These are phyloP conservation scores for Talaromyces islandicus DNA, from an alignment of 2,329 filamentous ascomycete genomes.

Conservation along the genomic window DNA sequence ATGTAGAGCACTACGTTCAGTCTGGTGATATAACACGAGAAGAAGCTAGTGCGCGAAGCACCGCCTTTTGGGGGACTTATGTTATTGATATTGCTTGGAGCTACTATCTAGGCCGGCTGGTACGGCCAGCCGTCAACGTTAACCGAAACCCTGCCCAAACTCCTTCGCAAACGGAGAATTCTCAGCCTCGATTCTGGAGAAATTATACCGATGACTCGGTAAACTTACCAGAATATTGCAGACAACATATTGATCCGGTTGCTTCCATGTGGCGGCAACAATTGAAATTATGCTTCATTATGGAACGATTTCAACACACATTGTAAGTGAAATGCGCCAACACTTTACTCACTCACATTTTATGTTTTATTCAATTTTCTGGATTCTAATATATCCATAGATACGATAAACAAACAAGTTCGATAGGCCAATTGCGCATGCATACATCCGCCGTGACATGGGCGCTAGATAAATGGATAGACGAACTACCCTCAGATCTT, in stretches of 20 bases:
- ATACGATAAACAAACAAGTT: slow-evolving; percentile 10
- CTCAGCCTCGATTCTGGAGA: neutral
- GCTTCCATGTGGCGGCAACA: slow-evolving; percentile 13
- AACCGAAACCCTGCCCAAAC: slow-evolving; percentile 9
- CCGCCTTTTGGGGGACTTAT: slow-evolving; percentile 27
- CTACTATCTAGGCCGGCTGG: slow-evolving; percentile 13
- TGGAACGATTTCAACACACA: slow-evolving; percentile 13
- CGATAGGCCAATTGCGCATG: slow-evolving; percentile 9
- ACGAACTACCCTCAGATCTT: slow-evolving; percentile 9
- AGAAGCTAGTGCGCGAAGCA: slow-evolving; percentile 21
- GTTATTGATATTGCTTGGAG: slow-evolving; percentile 19
- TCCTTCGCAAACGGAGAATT: slow-evolving; percentile 3
- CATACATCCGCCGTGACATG: slow-evolving; percentile 9
- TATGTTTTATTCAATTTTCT: neutral
- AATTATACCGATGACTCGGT: neutral
- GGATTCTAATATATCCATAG: slow-evolving; percentile 1
- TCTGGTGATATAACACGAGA: slow-evolving; percentile 16
- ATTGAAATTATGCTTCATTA: slow-evolving; percentile 11
- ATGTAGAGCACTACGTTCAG: slow-evolving; percentile 16
- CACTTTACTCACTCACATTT: neutral
- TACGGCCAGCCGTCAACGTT: slow-evolving; percentile 11
- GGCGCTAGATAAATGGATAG: slow-evolving; percentile 11
- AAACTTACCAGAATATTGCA: neutral
- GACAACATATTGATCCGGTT: slow-evolving; percentile 9
- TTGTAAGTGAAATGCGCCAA: slow-evolving; percentile 8